Percentiles rank a stretch among this genome's conserved stretches.
phyloP scores from a whole-genome alignment of 176 grass and related monocot genomes.

The Elaeis guineensis region DNA sequence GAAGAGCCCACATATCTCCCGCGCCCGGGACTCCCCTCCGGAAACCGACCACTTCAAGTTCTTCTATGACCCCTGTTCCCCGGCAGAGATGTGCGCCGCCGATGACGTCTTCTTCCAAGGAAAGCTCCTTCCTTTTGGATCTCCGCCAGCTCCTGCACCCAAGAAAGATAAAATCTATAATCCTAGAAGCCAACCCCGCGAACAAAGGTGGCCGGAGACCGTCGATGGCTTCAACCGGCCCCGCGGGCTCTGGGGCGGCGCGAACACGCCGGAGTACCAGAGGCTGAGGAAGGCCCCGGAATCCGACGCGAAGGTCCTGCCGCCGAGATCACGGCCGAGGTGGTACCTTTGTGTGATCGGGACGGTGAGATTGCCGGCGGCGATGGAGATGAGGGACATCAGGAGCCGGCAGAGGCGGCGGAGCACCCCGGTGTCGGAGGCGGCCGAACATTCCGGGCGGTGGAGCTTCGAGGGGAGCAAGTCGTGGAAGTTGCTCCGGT shows the following conservation, averaged over 20 bases:
- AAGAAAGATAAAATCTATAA: background rate
- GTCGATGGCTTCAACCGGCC: no score
- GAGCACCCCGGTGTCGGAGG: background rate
- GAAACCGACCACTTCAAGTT: constrained; percentile 13
- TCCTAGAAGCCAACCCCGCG: no score
- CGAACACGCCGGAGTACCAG: background rate
- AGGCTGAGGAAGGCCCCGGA: background rate
- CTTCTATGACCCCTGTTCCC: constrained; percentile 11
- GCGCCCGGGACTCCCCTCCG: background rate
- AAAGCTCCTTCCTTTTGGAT: constrained; percentile 24
- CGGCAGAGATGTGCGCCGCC: constrained; percentile 16
- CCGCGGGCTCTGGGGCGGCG: no score
- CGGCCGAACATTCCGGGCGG: background rate
- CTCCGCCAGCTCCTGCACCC: background rate
- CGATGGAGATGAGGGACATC: constrained; percentile 71
- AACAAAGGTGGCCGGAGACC: background rate
- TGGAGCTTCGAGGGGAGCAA: constrained; percentile 11
- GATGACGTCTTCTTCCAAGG: constrained; percentile 19
- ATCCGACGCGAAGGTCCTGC: background rate
- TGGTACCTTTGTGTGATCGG: constrained; percentile 49
- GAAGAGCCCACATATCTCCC: no score
- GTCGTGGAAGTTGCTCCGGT: constrained; percentile 60
- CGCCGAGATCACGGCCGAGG: constrained; percentile 11
- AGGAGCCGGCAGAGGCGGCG: constrained; percentile 38
- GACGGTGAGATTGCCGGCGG: constrained; percentile 44